These are phyloP conservation scores for Bullera alba DNA, from an alignment of 768 basidiomycete species.

Conservation along the genomic window DNA sequence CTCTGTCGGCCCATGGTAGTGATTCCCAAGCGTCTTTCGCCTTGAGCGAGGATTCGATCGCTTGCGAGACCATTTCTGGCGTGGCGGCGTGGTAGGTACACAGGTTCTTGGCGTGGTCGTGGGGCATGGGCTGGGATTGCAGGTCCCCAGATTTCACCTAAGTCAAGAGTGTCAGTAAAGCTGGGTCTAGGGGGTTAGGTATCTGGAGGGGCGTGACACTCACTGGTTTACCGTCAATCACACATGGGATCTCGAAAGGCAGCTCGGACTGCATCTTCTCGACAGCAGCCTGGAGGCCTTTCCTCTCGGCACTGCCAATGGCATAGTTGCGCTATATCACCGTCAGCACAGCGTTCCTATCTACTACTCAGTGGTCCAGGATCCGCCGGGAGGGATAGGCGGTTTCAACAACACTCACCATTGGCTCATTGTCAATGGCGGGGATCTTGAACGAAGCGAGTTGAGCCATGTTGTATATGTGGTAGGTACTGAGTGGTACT, in stretches of 20 bases:
- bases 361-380: background rate
- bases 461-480: slow-evolving; percentile 16
- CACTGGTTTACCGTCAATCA: slow-evolving; percentile 83
- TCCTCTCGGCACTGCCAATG: slow-evolving; percentile 69
- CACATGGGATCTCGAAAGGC: slow-evolving; percentile 87
- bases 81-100: slow-evolving; percentile 87
- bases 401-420: slow-evolving; percentile 57
- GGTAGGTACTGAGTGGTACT: too few species aligned
- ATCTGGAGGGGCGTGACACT: slow-evolving; percentile 32
- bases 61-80: slow-evolving; percentile 61
- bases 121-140: slow-evolving; percentile 74
- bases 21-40: slow-evolving; percentile 87
- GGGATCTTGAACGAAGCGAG: slow-evolving; percentile 84
- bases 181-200: background rate
- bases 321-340: slow-evolving; percentile 53
- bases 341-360: background rate
- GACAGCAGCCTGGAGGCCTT: slow-evolving; percentile 64
- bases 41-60: slow-evolving; percentile 78
- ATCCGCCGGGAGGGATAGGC: background rate
- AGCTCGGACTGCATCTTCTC: slow-evolving; percentile 70
- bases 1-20: slow-evolving; percentile 92
- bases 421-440: slow-evolving; percentile 80
- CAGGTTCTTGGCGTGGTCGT: slow-evolving; percentile 72
- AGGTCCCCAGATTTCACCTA: slow-evolving; percentile 75
- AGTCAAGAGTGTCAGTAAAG: background rate